Base-by-base conservation (phyloP, 108 stramenopile genomes). In the Cyclotella cryptica region DNA sequence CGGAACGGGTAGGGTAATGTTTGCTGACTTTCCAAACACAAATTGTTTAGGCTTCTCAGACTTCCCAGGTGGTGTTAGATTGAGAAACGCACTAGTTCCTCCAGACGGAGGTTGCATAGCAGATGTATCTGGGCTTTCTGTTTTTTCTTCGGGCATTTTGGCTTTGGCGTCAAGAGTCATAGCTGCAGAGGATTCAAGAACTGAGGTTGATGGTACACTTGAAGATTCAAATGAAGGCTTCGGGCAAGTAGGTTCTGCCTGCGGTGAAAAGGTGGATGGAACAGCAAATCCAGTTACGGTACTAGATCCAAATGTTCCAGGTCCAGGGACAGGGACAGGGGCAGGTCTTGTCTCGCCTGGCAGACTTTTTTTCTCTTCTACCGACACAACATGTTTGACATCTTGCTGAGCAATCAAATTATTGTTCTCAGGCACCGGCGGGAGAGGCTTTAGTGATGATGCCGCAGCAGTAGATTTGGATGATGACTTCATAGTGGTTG, bases 1-100 rank as follows among this genome's bases (percentile, higher is more conserved):
- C 6, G 83, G 79, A 0, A 68, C 69, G 12, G 84, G 55, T 17
- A 84, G 75, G 13, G 79, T 84, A 47, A 84, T 80, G 52, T 65
- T 80, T 28, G 73, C 84, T 46, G 79, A 77, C 46, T 77, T 80
- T 13, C 79, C 84, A 52, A 84, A 84, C 0, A 84, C 79, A 58
- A 80, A 84, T 66, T 69, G 70, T 19, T 52, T 66, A 14, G 79
- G 54, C 12, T 66, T 72, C 22, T 67, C 79, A 29, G 79, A 24
- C 15, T 73, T 72, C 49, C 77, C 81, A 8, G 84, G 84, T 15
- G 84, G 84, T 19, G 69, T 80, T 53, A 84, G 57, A 45, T 77
- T 72, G 15, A 80, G 78, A 47, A 84, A 84, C 17, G 78, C 46
- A 14, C 78, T 78, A 28, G 70, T 66, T 7, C 66, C 65, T 3